Evolutionary conservation across 768 basidiomycete genomes (phyloP).

Genomic region (Psilocybe subaeruginosa): DNA sequence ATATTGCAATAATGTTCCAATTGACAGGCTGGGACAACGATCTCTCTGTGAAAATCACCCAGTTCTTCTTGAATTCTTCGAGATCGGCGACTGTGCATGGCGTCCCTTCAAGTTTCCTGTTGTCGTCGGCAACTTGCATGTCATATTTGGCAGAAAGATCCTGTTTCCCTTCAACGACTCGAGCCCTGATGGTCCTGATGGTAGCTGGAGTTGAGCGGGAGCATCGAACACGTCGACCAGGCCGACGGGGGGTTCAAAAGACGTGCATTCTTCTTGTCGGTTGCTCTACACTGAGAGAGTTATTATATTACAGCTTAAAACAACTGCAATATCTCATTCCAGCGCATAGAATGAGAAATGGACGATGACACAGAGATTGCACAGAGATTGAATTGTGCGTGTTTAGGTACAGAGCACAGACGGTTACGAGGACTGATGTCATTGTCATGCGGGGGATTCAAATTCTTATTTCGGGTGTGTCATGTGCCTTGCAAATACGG

Average conservation of each 20-base stretch:
- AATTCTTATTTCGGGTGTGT: too few relatives aligned
- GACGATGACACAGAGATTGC: too few relatives aligned
- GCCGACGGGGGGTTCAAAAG: constrained; percentile 56
- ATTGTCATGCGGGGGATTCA: too few relatives aligned
- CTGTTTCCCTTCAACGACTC: constrained; percentile 46
- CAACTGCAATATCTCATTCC: too few relatives aligned
- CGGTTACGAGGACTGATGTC: too few relatives aligned
- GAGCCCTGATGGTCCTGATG: constrained; percentile 51
- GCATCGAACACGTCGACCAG: constrained; percentile 63
- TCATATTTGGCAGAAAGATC: constrained; percentile 52
- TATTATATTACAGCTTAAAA: too few relatives aligned
- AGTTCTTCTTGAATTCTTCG: constrained; percentile 68
- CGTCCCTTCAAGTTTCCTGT: constrained; percentile 51
- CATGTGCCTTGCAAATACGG: too few relatives aligned
- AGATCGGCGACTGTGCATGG: constrained; percentile 50
- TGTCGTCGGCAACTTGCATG: constrained; percentile 47
- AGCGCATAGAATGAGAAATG: too few relatives aligned
- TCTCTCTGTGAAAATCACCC: constrained; percentile 64
- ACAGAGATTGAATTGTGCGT: too few relatives aligned
- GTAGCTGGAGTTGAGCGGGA: too few relatives aligned
- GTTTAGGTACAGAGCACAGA: too few relatives aligned
- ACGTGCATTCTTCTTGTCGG: constrained; percentile 47
- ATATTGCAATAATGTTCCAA: constrained; percentile 70
- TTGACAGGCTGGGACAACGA: constrained; percentile 59
- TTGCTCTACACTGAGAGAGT: constrained; percentile 29